Conservation (phyloP, 1,284 basidiomycete genomes). For the Omphalotus olearius region DNA sequence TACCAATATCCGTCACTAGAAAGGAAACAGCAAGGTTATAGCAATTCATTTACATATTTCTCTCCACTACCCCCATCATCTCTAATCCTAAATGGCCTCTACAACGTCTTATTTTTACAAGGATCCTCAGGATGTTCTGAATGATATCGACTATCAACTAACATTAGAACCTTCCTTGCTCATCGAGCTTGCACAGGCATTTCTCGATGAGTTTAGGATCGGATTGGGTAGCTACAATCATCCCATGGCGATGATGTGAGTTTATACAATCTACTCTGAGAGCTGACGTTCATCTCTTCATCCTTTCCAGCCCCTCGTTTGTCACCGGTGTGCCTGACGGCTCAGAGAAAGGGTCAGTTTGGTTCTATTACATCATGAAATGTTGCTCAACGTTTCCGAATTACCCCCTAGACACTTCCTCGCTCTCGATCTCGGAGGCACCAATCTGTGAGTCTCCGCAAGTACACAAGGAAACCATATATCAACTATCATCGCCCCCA, state of each 20-base stretch:
- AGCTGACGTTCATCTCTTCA: conserved; percentile 12
- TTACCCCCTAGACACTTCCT: conserved; percentile 74
- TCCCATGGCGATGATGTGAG: conserved; percentile 87
- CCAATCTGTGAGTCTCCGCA: conserved; percentile 72
- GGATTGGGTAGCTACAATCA: conserved; percentile 73
- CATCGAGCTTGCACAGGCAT: conserved; percentile 68
- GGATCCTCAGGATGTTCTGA: conserved; percentile 33
- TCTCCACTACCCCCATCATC: neutral
- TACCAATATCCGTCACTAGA: too few species aligned
- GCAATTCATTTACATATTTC: neutral
- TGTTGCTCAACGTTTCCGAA: conserved; percentile 1
- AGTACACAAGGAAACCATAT: conserved; percentile 3
- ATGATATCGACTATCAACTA: conserved; percentile 66
- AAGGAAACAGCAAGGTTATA: too few species aligned
- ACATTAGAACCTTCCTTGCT: conserved; percentile 59
- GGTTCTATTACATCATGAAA: neutral
- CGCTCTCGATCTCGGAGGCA: conserved; percentile 92
- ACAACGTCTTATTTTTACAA: conserved; percentile 18
- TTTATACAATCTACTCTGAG: conserved; percentile 10
- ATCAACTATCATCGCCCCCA: conserved; percentile 7
- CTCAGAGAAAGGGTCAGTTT: conserved; percentile 82
- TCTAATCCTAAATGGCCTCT: conserved; percentile 19
- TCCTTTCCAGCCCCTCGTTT: conserved; percentile 68
- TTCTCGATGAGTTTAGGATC: conserved; percentile 71
- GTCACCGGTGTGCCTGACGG: conserved; percentile 90